Conservation (phyloP, 2,329 filamentous ascomycete species). For the Daldinia eschscholtzii region DNA sequence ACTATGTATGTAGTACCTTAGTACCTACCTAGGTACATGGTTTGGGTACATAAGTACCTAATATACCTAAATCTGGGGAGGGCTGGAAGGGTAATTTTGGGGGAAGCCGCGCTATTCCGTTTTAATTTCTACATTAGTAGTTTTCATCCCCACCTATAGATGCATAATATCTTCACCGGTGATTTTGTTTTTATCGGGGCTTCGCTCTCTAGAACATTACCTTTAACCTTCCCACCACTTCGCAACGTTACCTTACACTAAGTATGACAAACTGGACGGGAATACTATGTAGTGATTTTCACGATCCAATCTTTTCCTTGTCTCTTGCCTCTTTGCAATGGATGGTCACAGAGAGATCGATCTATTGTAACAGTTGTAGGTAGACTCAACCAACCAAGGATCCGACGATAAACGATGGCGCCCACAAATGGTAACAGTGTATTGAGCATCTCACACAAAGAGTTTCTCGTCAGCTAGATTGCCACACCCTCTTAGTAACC, state of each 20-base stretch:
- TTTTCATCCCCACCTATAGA: not conserved
- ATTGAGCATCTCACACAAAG: slow-evolving; percentile 20
- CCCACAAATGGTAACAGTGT: slow-evolving; percentile 29
- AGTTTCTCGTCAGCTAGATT: slow-evolving; percentile 29
- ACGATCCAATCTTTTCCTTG: slow-evolving; percentile 31
- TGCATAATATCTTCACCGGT: not conserved
- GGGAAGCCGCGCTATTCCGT: slow-evolving; percentile 7
- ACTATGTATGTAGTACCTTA: no score
- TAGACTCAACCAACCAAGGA: slow-evolving; percentile 15
- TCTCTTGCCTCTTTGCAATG: slow-evolving; percentile 22
- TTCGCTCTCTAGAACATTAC: slow-evolving; percentile 4
- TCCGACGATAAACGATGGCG: slow-evolving; percentile 29
- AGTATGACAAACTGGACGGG: slow-evolving; percentile 10
- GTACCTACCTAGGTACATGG: no score
- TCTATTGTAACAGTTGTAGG: slow-evolving; percentile 26
- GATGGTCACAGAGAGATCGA: slow-evolving; percentile 39
- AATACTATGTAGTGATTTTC: slow-evolving; percentile 15
- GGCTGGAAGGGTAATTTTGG: not conserved
- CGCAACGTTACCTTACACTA: slow-evolving; percentile 51
- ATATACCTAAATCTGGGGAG: slow-evolving; percentile 1
- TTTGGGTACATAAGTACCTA: no score
- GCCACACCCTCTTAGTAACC: slow-evolving; percentile 39
- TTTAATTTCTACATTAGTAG: slow-evolving; percentile 7
- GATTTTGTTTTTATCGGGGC: slow-evolving; percentile 25
- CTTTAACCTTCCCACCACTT: slow-evolving; percentile 30